These are phyloP conservation scores for Pseudohalonectria lignicola DNA, from an alignment of 2,329 filamentous ascomycete genomes.

Conservation along the genomic window DNA sequence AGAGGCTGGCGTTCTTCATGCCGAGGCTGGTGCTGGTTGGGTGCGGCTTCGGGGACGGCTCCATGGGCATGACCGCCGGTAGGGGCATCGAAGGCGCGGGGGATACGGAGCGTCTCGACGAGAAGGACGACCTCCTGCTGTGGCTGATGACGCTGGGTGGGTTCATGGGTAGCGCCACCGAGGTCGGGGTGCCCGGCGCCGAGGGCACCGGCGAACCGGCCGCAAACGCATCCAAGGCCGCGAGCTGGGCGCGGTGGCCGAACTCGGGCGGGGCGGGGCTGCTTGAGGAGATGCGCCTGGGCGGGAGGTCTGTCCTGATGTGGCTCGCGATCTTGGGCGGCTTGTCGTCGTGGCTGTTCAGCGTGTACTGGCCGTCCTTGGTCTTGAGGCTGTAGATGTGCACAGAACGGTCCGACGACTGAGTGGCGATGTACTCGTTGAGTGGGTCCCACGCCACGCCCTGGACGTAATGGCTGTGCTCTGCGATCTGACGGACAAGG, in stretches of 20 bases:
- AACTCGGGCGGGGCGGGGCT: conserved; percentile 87
- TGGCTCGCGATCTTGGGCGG: conserved; percentile 74
- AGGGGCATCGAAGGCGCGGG: conserved; percentile 89
- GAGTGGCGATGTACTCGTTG: conserved; percentile 96
- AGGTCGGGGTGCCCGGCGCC: conserved; percentile 86
- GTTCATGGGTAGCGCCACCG: conserved; percentile 87
- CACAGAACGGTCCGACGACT: conserved; percentile 94
- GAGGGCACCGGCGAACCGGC: conserved; percentile 80
- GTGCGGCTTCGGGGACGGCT: conserved; percentile 72
- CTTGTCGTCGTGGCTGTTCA: conserved; percentile 50
- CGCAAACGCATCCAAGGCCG: conserved; percentile 39
- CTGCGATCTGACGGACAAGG: conserved; percentile 83
- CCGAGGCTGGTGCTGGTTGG: conserved; percentile 45
- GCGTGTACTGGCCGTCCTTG: conserved; percentile 89
- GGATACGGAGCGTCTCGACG: conserved; percentile 75
- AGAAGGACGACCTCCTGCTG: conserved; percentile 91
- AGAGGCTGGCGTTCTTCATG: conserved; percentile 78
- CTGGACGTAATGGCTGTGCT: conserved; percentile 97
- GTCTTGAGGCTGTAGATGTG: conserved; percentile 95
- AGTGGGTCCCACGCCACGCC: conserved; percentile 97
- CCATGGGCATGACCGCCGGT: conserved; percentile 90
- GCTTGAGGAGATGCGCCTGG: conserved; percentile 77
- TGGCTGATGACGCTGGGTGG: conserved; percentile 81
- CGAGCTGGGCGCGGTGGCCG: conserved; percentile 53
- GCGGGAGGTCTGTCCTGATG: conserved; percentile 78